A percentile compares a stretch with the other conserved stretches of the same genome.
Evolutionary conservation across 352 stramenopile species (phyloP).

Genomic region (Pythium grandisporangium): DNA sequence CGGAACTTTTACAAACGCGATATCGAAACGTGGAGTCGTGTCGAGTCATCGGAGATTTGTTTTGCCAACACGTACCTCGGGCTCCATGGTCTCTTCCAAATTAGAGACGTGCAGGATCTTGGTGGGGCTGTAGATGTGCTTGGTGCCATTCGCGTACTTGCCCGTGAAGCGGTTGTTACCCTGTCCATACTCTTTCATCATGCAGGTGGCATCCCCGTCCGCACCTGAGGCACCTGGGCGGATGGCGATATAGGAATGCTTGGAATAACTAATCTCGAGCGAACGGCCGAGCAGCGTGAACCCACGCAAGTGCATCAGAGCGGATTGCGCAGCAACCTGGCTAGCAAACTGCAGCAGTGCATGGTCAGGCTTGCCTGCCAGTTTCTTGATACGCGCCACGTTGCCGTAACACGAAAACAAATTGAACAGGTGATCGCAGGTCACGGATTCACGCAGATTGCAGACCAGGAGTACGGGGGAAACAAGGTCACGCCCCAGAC

Average conservation of each 20-base stretch:
- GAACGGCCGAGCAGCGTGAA: constrained; percentile 40
- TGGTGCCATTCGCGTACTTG: constrained; percentile 42
- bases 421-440: constrained; percentile 59
- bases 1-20: no score
- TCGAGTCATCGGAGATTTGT: not conserved
- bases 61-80: constrained; percentile 12
- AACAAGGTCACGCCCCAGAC: constrained; percentile 13
- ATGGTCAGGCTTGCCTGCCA: constrained; percentile 43
- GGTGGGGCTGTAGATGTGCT: constrained; percentile 62
- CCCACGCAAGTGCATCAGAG: constrained; percentile 39
- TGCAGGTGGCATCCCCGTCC: constrained; percentile 1
- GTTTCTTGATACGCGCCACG: constrained; percentile 48
- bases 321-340: constrained; percentile 27
- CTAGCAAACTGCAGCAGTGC: constrained; percentile 50
- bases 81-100: constrained; percentile 24
- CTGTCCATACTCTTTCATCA: constrained; percentile 40
- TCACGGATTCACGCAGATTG: constrained; percentile 38
- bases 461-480: constrained; percentile 48
- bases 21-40: no score
- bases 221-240: constrained; percentile 5
- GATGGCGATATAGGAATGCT: constrained; percentile 39
- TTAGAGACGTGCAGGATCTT: constrained; percentile 58
- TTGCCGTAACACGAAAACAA: constrained; percentile 67
- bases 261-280: constrained; percentile 57
- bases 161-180: constrained; percentile 49